Base-by-base conservation (phyloP, 345 rosid species). In the Lenwebbia sp. region DNA sequence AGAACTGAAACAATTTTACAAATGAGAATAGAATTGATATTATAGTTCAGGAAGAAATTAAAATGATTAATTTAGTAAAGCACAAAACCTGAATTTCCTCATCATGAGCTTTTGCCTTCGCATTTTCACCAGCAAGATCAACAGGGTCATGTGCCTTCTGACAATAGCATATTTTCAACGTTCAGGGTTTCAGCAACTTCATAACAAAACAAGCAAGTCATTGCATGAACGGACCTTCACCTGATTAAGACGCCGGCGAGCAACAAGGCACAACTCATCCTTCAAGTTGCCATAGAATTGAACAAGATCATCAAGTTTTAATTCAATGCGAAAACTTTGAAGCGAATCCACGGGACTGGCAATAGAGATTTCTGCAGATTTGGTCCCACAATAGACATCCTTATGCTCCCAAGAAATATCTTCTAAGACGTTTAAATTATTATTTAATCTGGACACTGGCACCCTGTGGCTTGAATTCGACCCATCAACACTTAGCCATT, bases 41-140 rank as follows among this genome's bases (percentile, higher is more conserved):
- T 37, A 37, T 19, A 37, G 47, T 70, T 70, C 19, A 65, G 76
- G 26, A 70, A 70, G 47, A 52, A 30, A 83, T 19, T 19, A 19
- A 58, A 58, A 84, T 0, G 6, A 58, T 47, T 23, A 30, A 40
- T 84, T 70, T 47, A 51, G 65, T 51, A 84, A 28, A 47, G n/a
- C 52, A 55, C 62, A 57, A 84, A 25, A 97, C 99, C 99, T 91
- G 88, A 89, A 97, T 92, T 90, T 96, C 98, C 90, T 83, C 82
- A 60, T 89, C 92, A 82, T 86, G 88, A 88, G 88, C 90, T 88
- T 92, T 54, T 41, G 88, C 83, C 49, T 90, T 87, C 33, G 85
- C 88, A 87, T 87, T 93, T 83, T 91, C 91, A 62, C 87, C 88
- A 53, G 88, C 88, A 87, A 89, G 86, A 85, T 90, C 87, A 88